Evolutionary conservation across 768 basidiomycete genomes (phyloP), one percentile per base, ranked within the genome.

Genomic region (Postia placenta): DNA sequence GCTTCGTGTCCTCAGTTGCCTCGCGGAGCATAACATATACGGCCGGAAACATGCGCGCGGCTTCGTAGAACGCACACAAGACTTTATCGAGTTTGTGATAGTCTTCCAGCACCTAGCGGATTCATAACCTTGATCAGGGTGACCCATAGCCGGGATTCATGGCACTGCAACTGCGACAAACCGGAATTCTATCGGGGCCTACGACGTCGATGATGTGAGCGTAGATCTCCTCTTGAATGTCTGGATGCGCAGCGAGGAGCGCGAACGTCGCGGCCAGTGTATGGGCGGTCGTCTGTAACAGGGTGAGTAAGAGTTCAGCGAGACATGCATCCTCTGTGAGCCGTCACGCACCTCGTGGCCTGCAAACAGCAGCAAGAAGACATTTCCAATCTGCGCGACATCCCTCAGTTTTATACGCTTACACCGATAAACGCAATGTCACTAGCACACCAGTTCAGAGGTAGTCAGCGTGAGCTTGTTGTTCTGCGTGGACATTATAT

Each of bases 241-340:
- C 50, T 6, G 53, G 52, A 49, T 70, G 45, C 24, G 65, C 33
- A 25, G 66, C 62, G 15, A 68, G 57, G 42, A 59, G 60, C 1
- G 58, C 69, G 27, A 67, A 52, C 3, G 66, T 64, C 3, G 65
- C 68, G 14, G 66, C 64, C 20, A 70, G 53, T 11, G 56, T 62
- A 14, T 62, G 58, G 15, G 67, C 55, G 2, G 64, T 71, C 1
- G 68, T 69, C 43, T 70, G 20, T 9, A 19, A 22, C 11, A 39
- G n/a, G 11, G 11, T 35, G 33, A 9, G 9, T 9, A 35, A n/a
- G 33, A n/a, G n/a, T 9, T n/a, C n/a, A n/a, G 11, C 33, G n/a
- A 9, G 9, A 35, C 33, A 9, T n/a, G 33, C 33, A 35, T n/a
- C 9, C n/a, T n/a, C n/a, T n/a, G n/a, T n/a, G n/a, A n/a, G 33